A percentile compares a stretch with the other conserved stretches of the same genome.
These are phyloP conservation scores for Fragaria vesca DNA, from an alignment of 306 rosid genomes.

Conservation along the genomic window DNA sequence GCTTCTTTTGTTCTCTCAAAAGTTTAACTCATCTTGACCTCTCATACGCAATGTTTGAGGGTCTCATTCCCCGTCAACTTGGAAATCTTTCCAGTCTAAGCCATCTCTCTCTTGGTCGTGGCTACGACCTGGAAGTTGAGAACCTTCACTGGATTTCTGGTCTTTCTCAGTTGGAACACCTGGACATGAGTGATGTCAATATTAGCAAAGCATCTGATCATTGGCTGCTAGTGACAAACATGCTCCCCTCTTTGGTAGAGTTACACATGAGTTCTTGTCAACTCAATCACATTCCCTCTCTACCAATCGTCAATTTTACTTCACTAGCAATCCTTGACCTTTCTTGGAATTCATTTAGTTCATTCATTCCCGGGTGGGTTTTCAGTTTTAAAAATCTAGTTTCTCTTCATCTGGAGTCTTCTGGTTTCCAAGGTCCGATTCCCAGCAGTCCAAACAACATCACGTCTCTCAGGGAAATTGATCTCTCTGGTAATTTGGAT, in stretches of 20 bases:
- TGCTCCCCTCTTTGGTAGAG: constrained; percentile 14
- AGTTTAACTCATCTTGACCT: constrained; percentile 18
- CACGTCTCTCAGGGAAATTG: too few relatives aligned
- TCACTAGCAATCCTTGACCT: constrained; percentile 29
- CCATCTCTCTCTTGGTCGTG: not conserved
- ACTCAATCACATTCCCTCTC: not conserved
- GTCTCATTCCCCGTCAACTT: constrained; percentile 19
- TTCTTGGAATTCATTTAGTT: not conserved
- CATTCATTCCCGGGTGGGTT: too few relatives aligned
- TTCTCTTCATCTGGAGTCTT: too few relatives aligned
- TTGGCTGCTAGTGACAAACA: constrained; percentile 14
- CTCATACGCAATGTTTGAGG: not conserved
- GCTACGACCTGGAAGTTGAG: not conserved
- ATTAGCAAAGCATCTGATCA: not conserved
- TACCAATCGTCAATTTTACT: constrained; percentile 6
- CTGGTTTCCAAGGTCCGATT: too few relatives aligned
- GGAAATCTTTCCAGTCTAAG: constrained; percentile 27
- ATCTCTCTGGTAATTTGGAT: too few relatives aligned
- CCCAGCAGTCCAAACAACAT: too few relatives aligned
- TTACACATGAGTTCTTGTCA: not conserved
- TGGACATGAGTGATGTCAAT: not conserved
- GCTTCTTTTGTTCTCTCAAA: constrained; percentile 17
- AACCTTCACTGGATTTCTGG: constrained; percentile 21
- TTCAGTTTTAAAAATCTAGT: too few relatives aligned
- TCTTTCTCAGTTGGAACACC: not conserved